phyloP scores from a whole-genome alignment of 352 stramenopile genomes.

The Bremia lactucae region DNA sequence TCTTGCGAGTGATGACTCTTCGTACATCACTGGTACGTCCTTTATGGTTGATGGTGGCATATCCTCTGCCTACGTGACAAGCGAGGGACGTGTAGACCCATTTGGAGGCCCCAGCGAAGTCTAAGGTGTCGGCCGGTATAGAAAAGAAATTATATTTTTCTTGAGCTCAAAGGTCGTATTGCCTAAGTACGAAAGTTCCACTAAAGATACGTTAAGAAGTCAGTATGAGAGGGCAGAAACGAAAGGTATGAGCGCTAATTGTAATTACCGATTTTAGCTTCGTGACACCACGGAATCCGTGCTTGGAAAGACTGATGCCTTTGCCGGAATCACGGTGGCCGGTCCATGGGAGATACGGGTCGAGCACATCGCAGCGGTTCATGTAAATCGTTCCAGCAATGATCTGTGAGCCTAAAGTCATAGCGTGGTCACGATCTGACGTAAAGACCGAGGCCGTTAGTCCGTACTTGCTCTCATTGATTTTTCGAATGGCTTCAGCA shows the following conservation, averaged over 20 bases:
- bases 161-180: neutral
- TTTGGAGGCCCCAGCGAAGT: slow-evolving; percentile 75
- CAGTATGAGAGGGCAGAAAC: slow-evolving; percentile 4
- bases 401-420: slow-evolving; percentile 42
- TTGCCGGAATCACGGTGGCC: slow-evolving; percentile 72
- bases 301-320: slow-evolving; percentile 70
- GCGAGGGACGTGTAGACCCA: slow-evolving; percentile 63
- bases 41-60: slow-evolving; percentile 86
- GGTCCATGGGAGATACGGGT: slow-evolving; percentile 77
- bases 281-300: slow-evolving; percentile 68
- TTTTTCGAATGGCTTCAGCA: slow-evolving; percentile 58
- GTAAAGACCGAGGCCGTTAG: slow-evolving; percentile 74
- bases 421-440: slow-evolving; percentile 39
- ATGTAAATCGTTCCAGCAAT: slow-evolving; percentile 75
- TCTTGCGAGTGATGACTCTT: slow-evolving; percentile 74
- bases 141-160: no score
- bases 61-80: slow-evolving; percentile 79
- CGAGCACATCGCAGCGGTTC: slow-evolving; percentile 77
- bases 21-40: slow-evolving; percentile 80
- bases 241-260: neutral
- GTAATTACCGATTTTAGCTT: slow-evolving; percentile 59
- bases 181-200: slow-evolving; percentile 64
- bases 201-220: slow-evolving; percentile 20
- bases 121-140: slow-evolving; percentile 24
- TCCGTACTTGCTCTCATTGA: slow-evolving; percentile 76